Conservation (phyloP, 306 rosid genomes). For the Acacia crassicarpa region DNA sequence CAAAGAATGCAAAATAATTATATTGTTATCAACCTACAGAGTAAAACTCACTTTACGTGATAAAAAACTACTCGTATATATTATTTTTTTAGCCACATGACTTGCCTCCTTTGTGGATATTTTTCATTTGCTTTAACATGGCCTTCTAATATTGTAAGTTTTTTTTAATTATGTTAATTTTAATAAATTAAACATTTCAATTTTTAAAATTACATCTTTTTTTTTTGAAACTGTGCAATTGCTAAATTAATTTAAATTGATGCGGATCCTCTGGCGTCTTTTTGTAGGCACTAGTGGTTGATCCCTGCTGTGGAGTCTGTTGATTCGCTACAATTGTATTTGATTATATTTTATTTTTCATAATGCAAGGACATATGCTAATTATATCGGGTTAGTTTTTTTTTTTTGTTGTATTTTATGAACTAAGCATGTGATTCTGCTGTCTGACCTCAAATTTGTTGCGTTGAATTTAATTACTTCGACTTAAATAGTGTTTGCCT, state of each 20-base stretch:
- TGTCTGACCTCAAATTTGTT: conserved; percentile 8
- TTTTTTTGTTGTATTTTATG: conserved; percentile 23
- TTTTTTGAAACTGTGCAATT: background rate
- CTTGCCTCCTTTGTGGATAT: background rate
- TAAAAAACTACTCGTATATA: background rate
- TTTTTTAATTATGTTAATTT: background rate
- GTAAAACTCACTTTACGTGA: background rate
- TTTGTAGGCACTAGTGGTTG: conserved; percentile 43
- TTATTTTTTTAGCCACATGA: background rate
- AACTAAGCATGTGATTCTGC: conserved; percentile 33
- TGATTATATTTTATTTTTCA: background rate
- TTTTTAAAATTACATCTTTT: background rate
- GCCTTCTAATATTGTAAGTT: background rate
- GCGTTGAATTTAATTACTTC: conserved; percentile 31
- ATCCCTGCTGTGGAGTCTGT: conserved; percentile 27
- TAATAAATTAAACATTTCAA: too few relatives aligned
- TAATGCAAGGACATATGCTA: background rate
- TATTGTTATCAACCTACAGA: background rate
- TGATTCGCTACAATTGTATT: conserved; percentile 4
- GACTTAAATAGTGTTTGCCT: conserved; percentile 26
- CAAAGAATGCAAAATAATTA: conserved; percentile 16
- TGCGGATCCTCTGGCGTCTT: background rate
- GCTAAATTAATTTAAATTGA: conserved; percentile 2
- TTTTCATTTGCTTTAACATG: background rate
- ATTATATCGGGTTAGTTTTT: background rate